Conservation (phyloP, 768 basidiomycete species). For the Multifurca ochricompacta region DNA sequence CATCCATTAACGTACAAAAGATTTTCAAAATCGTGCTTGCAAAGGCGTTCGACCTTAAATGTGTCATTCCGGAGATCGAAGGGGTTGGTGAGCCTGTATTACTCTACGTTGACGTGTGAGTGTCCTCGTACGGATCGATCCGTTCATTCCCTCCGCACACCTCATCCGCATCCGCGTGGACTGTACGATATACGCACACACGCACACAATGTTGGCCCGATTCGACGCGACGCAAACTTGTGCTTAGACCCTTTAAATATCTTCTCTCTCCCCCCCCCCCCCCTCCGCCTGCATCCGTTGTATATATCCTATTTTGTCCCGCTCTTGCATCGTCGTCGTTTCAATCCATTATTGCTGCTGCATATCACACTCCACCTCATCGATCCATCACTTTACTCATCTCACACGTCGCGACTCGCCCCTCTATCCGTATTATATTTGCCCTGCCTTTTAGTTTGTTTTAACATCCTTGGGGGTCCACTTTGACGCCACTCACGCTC, state of each 20-base stretch:
- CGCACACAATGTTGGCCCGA: slow-evolving; percentile 2
- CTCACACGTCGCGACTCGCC: slow-evolving; percentile 12
- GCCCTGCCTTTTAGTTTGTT: slow-evolving; percentile 13
- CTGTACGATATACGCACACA: slow-evolving; percentile 14
- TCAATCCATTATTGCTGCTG: slow-evolving; percentile 20
- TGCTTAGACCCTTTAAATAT: not conserved
- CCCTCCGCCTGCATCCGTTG: no score
- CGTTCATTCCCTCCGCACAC: not conserved
- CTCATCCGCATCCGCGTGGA: not conserved
- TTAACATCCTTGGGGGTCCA: slow-evolving; percentile 6
- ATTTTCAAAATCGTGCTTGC: slow-evolving; percentile 97
- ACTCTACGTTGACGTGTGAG: slow-evolving; percentile 81
- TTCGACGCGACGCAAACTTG: slow-evolving; percentile 2
- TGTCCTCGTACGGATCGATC: not conserved
- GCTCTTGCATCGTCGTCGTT: slow-evolving; percentile 15
- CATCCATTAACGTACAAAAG: slow-evolving; percentile 99
- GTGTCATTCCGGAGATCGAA: slow-evolving; percentile 96
- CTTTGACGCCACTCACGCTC: slow-evolving; percentile 11
- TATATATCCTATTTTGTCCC: no score
- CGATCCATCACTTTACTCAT: slow-evolving; percentile 16
- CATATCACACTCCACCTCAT: slow-evolving; percentile 20
- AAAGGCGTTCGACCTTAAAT: slow-evolving; percentile 98
- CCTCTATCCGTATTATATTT: slow-evolving; percentile 14
- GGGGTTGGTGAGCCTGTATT: slow-evolving; percentile 94
- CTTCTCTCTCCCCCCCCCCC: not conserved